phyloP scores from a whole-genome alignment of 345 rosid species.

The Euphorbia lathyris region DNA sequence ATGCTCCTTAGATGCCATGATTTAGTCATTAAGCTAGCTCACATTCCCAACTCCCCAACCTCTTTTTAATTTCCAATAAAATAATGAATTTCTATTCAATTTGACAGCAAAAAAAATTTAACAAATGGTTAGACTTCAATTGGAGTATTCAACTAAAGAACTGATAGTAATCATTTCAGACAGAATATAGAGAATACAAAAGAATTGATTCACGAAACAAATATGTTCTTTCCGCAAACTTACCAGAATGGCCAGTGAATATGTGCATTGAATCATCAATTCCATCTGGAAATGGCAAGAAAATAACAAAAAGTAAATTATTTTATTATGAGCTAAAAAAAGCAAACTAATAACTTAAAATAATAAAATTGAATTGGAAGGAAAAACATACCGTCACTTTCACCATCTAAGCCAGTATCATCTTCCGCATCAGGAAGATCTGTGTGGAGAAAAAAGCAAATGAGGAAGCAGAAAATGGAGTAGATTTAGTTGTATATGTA shows the following conservation, averaged over 20 bases:
- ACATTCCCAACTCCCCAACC: neutral
- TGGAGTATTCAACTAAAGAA: neutral
- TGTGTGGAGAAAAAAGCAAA: neutral
- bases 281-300: conserved; percentile 40
- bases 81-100: neutral
- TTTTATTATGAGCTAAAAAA: neutral
- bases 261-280: conserved; percentile 82
- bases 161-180: neutral
- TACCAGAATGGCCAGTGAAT: conserved; percentile 87
- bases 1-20: neutral
- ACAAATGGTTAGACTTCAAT: neutral
- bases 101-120: neutral
- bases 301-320: neutral
- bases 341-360: neutral
- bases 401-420: conserved; percentile 36
- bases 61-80: neutral
- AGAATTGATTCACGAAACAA: neutral
- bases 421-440: conserved; percentile 73
- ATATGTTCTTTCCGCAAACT: neutral
- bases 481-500: neutral
- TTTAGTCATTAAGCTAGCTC: neutral
- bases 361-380: neutral
- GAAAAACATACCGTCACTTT: conserved; percentile 19
- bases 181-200: neutral
- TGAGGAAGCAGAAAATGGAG: neutral